Evolutionary conservation across 768 basidiomycete species (phyloP), one percentile per base, ranked within the genome.

Genomic region (Amanita polypyramis): DNA sequence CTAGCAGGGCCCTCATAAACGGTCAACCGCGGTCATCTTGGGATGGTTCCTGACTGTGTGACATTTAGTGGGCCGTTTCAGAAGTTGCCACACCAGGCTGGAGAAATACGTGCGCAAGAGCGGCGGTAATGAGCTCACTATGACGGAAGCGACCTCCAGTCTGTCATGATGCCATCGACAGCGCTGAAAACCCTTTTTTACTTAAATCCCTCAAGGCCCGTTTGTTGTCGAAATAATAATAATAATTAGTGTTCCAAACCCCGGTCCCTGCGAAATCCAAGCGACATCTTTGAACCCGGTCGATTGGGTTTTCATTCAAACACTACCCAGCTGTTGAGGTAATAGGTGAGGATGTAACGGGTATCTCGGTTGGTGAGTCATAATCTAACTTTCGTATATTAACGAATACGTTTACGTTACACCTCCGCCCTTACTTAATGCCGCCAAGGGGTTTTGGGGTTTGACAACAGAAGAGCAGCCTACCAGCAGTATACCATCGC

Each of bases 221-320:
- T 56, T 60, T 41, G 51, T 43, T 2, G 40, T 62, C 2, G 55
- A 54, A n/a, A n/a, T n/a, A n/a, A n/a, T n/a, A n/a, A n/a, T n/a
- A n/a, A 53, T 55, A 2, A 52, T 53, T 5, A 35, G 50, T 2
- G 52, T 53, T 9, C 48, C 46, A 27, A 52, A 58, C 47, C 72
- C 72, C 8, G 64, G 67, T 3, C 56, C 59, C 2, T 66, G 66
- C 10, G 66, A 75, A 47, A 49, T 76, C 41, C 54, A 63, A 33
- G 55, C 70, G 0, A 57, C 63, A 3, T 68, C 66, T 4, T 60
- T 77, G 6, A 76, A 78, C 55, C 77, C 75, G n/a, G 54, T 68
- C 49, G 73, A 69, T 57, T 71, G 66, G 63, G 1, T 33, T 61
- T 12, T 60, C 64, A 48, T 37, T 72, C n/a, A 51, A 65, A n/a